Evolutionary conservation across 192 early-diverging fungal species (phyloP), one percentile per base, ranked within the genome.

Genomic region (Podila verticillata): DNA sequence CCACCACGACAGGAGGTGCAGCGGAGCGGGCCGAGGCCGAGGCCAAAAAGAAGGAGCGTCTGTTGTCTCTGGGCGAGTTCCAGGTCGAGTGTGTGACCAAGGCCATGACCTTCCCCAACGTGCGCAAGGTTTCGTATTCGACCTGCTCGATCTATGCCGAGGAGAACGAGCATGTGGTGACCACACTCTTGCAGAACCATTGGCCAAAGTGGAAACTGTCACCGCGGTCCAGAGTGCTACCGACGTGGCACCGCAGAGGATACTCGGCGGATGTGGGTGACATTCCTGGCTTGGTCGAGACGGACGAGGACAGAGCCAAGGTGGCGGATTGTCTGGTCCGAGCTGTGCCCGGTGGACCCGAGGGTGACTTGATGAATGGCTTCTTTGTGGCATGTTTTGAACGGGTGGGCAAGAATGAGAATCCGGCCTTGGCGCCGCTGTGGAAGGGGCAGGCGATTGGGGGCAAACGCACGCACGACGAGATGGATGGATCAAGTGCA

Each of bases 361-460:
- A 96, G 0, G 84, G 89, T 69, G 98, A 99, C 85, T 83, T 86
- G 35, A 94, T 91, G 48, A 98, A 97, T 73, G 98, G 98, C 7
- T 99, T 99, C 74, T 99, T 99, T 92, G 98, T 98, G 6, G 95
- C 97, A 0, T 90, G 94, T 57, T 98, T 99, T 89, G 91, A 92
- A 39, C 83, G 92, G 17, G 86, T 87, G 59, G 39, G 48, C n/a
- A 68, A 72, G 26, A 74, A 71, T 26, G 49, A 57, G n/a, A 58
- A 59, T 22, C 60, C 68, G 59, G 73, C 54, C 1, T 26, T 75
- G 0, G 61, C 65, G 28, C 61, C 73, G 13, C 10, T 68, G 0
- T 75, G 73, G 73, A 74, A 75, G 35, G 73, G 64, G 39, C 39
- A 35, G 7, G 66, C 34, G 48, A 67, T 61, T 54, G 70, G 61